Evolutionary conservation across 1,139 yeast genomes (phyloP), one percentile per base, ranked within the genome.

Genomic region (Hyphopichia buzzinii): DNA sequence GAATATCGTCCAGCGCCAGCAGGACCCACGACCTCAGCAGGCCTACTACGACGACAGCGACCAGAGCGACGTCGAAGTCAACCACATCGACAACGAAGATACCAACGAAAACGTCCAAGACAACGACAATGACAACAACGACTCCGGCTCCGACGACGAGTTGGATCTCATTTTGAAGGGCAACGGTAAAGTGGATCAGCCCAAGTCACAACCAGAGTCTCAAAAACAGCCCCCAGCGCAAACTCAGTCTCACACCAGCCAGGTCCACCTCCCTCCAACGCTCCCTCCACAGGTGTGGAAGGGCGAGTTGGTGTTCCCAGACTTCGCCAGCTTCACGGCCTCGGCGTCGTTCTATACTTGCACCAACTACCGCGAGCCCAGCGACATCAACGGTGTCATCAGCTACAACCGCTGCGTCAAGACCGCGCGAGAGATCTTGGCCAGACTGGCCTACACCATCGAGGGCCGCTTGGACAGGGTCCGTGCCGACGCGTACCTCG

Each of bases 401-500:
- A 34, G 44, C 33, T 55, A 46, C 49, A 54, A 46, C 49, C 48
- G 42, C 44, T 64, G 44, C 38, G 59, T 55, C 47, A 63, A 57
- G 30, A 59, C 54, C 16, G 52, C 60, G 39, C 57, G 54, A 34
- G 71, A 61, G 34, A 57, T 65, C 29, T 54, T 62, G 42, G 47
- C 43, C 14, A 50, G 51, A 12, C 43, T 52, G 8, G 59, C 64
- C 3, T 63, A 82, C 39, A 66, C 64, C 26, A 64, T 84, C 30
- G 84, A 80, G 43, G 95, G 95, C 2, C 66, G 87, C 37, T 64
- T 85, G 34, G 81, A 77, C 49, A 57, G 68, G 7, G 39, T 46
- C 3, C 66, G 61, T 33, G 92, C 89, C 1, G 79, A 75, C 37
- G 62, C 64, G 6, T 86, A 86, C 51, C 61, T 86, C 38, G 50